Conservation (phyloP, 2,329 filamentous ascomycete genomes). For the Ilyonectria mors-panacis region DNA sequence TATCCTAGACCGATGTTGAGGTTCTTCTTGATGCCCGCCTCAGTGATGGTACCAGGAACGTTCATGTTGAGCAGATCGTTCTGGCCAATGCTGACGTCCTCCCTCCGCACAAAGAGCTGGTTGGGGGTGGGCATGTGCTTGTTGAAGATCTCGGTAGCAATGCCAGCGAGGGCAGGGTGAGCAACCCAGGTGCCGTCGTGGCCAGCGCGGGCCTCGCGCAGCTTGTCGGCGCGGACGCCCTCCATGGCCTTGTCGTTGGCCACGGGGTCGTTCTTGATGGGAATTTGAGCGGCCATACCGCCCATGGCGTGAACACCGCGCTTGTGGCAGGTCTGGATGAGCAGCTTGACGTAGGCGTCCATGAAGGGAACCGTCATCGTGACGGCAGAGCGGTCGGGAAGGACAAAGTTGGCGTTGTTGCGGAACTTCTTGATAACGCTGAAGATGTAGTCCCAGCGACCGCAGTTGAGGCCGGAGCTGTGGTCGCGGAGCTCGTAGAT, state of each 20-base stretch:
- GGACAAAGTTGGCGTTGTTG: constrained; percentile 91
- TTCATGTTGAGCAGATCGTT: constrained; percentile 99
- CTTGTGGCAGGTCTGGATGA: constrained; percentile 98
- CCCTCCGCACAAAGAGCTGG: constrained; percentile 91
- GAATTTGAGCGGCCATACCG: constrained; percentile 98
- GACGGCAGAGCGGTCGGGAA: constrained; percentile 90
- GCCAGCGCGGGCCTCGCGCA: constrained; percentile 93
- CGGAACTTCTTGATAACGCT: constrained; percentile 99
- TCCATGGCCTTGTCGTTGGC: constrained; percentile 97
- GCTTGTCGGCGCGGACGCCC: constrained; percentile 92
- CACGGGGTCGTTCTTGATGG: constrained; percentile 93
- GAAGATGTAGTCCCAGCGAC: constrained; percentile 99
- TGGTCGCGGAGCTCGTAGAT: constrained; percentile 99
- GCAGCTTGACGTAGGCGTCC: constrained; percentile 93
- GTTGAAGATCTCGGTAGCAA: constrained; percentile 96
- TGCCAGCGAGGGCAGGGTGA: constrained; percentile 90
- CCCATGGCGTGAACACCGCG: constrained; percentile 99
- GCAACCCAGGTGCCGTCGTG: constrained; percentile 99
- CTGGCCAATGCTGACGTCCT: constrained; percentile 87
- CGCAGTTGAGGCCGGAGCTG: constrained; percentile 96
- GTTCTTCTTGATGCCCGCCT: constrained; percentile 97
- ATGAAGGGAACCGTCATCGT: constrained; percentile 99
- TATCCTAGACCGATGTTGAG: constrained; percentile 96
- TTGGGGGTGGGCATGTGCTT: constrained; percentile 99
- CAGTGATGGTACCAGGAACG: constrained; percentile 90